phyloP scores from a whole-genome alignment of 352 stramenopile species.

The Globisporangium recalcitrans region DNA sequence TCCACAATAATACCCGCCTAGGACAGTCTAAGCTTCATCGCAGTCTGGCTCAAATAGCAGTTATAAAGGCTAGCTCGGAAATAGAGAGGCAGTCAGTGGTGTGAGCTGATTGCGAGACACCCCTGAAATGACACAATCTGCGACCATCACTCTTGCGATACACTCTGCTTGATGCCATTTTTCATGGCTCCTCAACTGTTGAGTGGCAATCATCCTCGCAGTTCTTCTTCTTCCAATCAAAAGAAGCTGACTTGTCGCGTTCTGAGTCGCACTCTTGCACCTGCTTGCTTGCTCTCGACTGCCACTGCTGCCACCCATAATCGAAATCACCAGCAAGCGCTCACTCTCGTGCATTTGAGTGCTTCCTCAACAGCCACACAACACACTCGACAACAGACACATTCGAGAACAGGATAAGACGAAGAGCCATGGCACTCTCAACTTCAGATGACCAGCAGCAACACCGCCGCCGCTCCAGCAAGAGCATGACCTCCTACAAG shows the following conservation, averaged over 20 bases:
- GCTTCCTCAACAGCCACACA: too few species aligned
- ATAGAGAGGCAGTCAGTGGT: too few species aligned
- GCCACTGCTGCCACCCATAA: background rate
- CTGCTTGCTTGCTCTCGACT: too few species aligned
- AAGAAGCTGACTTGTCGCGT: background rate
- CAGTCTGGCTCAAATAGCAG: too few species aligned
- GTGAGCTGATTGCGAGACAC: background rate
- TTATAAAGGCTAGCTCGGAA: too few species aligned
- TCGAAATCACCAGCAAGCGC: background rate
- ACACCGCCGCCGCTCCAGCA: background rate
- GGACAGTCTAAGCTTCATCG: too few species aligned
- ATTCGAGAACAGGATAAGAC: background rate
- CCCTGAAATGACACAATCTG: background rate
- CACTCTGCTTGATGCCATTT: background rate
- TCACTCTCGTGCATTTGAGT: background rate
- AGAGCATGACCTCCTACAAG: background rate
- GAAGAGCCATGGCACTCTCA: background rate
- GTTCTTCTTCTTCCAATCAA: background rate
- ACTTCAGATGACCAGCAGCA: background rate
- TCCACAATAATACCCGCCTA: background rate
- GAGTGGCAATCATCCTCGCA: background rate
- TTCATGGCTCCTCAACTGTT: too few species aligned
- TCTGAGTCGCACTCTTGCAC: background rate
- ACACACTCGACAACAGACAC: background rate
- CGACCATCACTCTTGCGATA: slow-evolving; percentile 3